phyloP scores from a whole-genome alignment of 345 rosid species.

The Laguncularia racemosa region DNA sequence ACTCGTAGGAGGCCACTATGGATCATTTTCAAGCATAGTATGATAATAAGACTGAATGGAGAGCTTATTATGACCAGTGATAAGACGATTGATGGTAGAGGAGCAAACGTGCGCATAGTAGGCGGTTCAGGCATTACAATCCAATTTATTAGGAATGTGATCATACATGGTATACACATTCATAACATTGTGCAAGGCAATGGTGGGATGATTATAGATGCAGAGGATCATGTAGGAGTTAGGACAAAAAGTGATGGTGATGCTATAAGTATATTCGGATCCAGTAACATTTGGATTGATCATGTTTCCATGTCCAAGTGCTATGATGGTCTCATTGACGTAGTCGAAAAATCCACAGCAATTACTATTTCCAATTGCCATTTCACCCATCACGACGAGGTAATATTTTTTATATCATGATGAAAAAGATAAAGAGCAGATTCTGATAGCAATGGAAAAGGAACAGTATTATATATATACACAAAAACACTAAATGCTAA shows the following conservation, averaged over 20 bases:
- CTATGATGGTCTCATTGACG: constrained; percentile 68
- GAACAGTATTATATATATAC: too few relatives aligned
- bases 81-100: constrained; percentile 84
- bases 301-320: constrained; percentile 64
- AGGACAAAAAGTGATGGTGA: constrained; percentile 73
- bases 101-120: constrained; percentile 48
- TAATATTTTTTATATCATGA: too few relatives aligned
- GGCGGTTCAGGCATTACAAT: constrained; percentile 62
- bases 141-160: constrained; percentile 46
- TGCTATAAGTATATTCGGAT: constrained; percentile 59
- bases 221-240: constrained; percentile 47
- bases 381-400: constrained; percentile 73
- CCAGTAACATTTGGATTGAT: constrained; percentile 68
- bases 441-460: too few relatives aligned
- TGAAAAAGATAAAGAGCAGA: too few relatives aligned
- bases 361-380: constrained; percentile 77
- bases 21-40: constrained; percentile 49
- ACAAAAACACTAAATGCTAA: too few relatives aligned
- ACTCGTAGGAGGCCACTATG: constrained; percentile 31
- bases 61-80: constrained; percentile 55
- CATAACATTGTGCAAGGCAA: constrained; percentile 33
- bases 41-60: constrained; percentile 52
- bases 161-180: constrained; percentile 61
- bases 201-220: constrained; percentile 65
- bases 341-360: constrained; percentile 59